A percentile compares a stretch with the other conserved stretches of the same genome.
Evolutionary conservation across 164 flowering plant genomes (phyloP).

Genomic region (Sextonia rubra): DNA sequence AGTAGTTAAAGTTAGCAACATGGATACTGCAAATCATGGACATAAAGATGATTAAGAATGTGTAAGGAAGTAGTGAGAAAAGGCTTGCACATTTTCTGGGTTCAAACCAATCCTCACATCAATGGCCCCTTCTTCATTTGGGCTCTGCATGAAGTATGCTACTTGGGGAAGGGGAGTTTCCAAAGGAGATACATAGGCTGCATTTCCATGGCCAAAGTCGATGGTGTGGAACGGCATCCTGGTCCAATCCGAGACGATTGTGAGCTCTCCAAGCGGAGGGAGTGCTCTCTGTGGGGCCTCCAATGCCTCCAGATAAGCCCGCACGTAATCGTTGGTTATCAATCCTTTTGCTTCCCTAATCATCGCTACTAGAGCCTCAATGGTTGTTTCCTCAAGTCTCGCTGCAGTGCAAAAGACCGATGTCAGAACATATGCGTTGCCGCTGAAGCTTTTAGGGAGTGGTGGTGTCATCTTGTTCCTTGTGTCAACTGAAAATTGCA

Average conservation of each 20-base stretch:
- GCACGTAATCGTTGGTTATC: slow-evolving; percentile 29
- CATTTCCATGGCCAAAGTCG: slow-evolving; percentile 28
- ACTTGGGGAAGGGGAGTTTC: slow-evolving; percentile 41
- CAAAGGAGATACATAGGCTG: slow-evolving; percentile 34
- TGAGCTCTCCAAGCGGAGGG: slow-evolving; percentile 44
- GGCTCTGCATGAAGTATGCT: slow-evolving; percentile 48
- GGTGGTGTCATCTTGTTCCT: slow-evolving; percentile 41
- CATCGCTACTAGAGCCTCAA: slow-evolving; percentile 25
- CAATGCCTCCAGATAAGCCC: slow-evolving; percentile 33
- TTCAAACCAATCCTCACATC: slow-evolving; percentile 41
- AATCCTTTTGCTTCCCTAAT: slow-evolving; percentile 40
- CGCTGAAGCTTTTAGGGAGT: slow-evolving; percentile 35
- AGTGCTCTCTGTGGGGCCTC: slow-evolving; percentile 33
- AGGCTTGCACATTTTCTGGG: slow-evolving; percentile 24
- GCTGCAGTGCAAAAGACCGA: slow-evolving; percentile 33
- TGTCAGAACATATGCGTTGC: slow-evolving; percentile 46
- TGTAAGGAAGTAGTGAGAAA: slow-evolving; percentile 31
- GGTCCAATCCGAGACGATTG: slow-evolving; percentile 48
- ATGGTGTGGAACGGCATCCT: slow-evolving; percentile 43
- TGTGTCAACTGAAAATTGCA: slow-evolving; percentile 46
- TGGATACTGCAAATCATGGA: neutral
- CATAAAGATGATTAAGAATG: neutral
- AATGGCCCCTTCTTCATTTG: slow-evolving; percentile 27
- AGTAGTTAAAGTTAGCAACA: too few species aligned
- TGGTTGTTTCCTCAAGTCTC: slow-evolving; percentile 25